phyloP scores from a whole-genome alignment of 2,329 filamentous ascomycete genomes.

The Aspergillus eucalypticola region DNA sequence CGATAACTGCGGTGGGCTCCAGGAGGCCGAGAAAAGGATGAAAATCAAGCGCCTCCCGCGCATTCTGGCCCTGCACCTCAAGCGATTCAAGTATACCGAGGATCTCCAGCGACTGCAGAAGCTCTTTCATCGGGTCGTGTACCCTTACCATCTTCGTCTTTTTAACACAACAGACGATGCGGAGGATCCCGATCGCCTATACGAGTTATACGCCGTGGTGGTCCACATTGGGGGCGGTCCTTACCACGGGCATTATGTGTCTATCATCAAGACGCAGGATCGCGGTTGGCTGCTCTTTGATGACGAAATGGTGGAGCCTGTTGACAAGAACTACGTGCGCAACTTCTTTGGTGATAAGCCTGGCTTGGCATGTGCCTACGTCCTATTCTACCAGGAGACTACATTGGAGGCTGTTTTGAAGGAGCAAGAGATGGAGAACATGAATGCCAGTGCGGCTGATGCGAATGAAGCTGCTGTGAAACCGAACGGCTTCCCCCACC shows the following conservation, averaged over 20 bases:
- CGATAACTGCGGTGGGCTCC: conserved; percentile 91
- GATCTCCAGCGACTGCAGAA: conserved; percentile 92
- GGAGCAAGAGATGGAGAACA: conserved; percentile 80
- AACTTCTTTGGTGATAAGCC: conserved; percentile 97
- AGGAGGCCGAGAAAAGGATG: conserved; percentile 98
- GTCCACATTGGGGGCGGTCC: conserved; percentile 96
- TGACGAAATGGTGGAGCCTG: conserved; percentile 97
- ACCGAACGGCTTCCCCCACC: conserved; percentile 33
- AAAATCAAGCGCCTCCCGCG: conserved; percentile 95
- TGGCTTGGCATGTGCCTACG: conserved; percentile 90
- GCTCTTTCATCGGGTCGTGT: conserved; percentile 93
- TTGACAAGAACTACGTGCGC: conserved; percentile 91
- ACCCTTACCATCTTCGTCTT: conserved; percentile 92
- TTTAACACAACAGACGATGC: conserved; percentile 98
- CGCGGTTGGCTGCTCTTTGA: conserved; percentile 95
- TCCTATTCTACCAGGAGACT: conserved; percentile 96
- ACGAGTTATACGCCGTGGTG: conserved; percentile 95
- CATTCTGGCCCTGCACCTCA: conserved; percentile 87
- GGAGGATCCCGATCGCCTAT: conserved; percentile 87
- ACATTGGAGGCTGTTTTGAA: conserved; percentile 67
- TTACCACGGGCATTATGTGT: conserved; percentile 96
- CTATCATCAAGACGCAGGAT: conserved; percentile 96
- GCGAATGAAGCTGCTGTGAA: conserved; percentile 31
- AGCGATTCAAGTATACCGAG: conserved; percentile 98
- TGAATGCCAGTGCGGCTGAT: conserved; percentile 44